Evolutionary conservation across 2,329 filamentous ascomycete genomes (phyloP), one percentile per base, ranked within the genome.

Genomic region (Curvularia verruculosa): DNA sequence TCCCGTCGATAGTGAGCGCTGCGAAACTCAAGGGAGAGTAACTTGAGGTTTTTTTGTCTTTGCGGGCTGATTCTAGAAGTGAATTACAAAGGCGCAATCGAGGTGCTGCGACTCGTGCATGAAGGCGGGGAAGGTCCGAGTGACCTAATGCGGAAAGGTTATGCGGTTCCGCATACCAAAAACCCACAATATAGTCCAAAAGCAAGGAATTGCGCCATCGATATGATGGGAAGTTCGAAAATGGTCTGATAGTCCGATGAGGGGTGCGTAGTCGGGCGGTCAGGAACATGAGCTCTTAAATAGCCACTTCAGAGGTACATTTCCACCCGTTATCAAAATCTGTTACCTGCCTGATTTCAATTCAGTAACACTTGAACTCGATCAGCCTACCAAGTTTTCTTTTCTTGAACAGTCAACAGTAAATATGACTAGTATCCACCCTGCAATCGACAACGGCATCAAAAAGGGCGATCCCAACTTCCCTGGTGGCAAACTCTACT

Each of bases 391-490:
- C 15, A 36, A n/a, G 2, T 19, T 5, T 21, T 13, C 26, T 12
- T 9, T 6, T 31, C 5, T 26, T 24, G 5, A 6, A 9, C 2
- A 31, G 13, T 15, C 13, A 43, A 26, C 15, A 18, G 3, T 34
- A 26, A 43, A 37, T 18, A 71, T 70, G 68, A 56, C 58, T 24
- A 82, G 81, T 19, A 79, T 89, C 18, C 87, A 89, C 75, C 87
- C 87, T 41, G 71, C 82, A 49, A 78, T 89, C 76, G 84, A 88
- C 77, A 84, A 84, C 64, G 86, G 86, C 72, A 67, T 89, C 71
- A 78, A 76, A 56, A 84, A 84, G 65, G 86, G 87, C 61, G 70
- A 78, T 49, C 49, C 81, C 29, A 77, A 79, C 75, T 86, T 86
- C 74, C 44, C 80, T 0, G 87, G 87, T 56, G 87, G 87, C 56